A percentile compares a stretch with the other conserved stretches of the same genome.
Conservation (phyloP, 2,329 filamentous ascomycete genomes). For the Fusarium sp. region DNA sequence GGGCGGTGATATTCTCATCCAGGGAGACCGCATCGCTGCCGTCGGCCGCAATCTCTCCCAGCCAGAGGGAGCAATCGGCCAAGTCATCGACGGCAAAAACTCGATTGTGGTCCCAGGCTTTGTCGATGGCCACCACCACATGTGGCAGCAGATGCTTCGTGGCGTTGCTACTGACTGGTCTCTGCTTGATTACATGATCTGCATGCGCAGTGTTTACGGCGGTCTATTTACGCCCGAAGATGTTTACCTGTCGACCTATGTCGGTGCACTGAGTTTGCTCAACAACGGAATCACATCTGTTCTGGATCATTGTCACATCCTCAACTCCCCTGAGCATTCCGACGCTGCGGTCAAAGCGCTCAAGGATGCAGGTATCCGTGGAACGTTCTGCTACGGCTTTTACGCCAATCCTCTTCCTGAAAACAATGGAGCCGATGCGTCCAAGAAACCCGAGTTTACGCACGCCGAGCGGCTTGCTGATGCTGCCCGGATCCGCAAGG, state of each 20-base stretch:
- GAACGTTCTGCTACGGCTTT: neutral
- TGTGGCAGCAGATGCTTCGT: constrained; percentile 3
- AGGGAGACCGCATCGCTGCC: neutral
- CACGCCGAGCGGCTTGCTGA: neutral
- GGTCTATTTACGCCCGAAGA: neutral
- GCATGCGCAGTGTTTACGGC: neutral
- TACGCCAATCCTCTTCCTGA: neutral
- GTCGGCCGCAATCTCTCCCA: neutral
- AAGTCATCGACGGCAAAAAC: neutral
- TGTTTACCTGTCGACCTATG: neutral
- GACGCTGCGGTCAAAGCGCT: neutral
- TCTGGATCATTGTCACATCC: neutral
- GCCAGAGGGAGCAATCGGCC: neutral
- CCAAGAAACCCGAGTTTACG: neutral
- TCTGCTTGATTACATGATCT: neutral
- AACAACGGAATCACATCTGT: neutral
- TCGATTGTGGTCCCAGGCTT: neutral
- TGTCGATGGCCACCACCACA: neutral
- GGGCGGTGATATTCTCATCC: neutral
- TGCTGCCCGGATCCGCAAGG: neutral
- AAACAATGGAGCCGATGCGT: neutral
- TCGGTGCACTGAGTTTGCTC: neutral
- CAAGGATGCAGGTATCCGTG: neutral
- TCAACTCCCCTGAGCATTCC: neutral
- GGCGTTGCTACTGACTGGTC: neutral